phyloP scores from a whole-genome alignment of 2,329 filamentous ascomycete genomes.

The Alternaria viburni region DNA sequence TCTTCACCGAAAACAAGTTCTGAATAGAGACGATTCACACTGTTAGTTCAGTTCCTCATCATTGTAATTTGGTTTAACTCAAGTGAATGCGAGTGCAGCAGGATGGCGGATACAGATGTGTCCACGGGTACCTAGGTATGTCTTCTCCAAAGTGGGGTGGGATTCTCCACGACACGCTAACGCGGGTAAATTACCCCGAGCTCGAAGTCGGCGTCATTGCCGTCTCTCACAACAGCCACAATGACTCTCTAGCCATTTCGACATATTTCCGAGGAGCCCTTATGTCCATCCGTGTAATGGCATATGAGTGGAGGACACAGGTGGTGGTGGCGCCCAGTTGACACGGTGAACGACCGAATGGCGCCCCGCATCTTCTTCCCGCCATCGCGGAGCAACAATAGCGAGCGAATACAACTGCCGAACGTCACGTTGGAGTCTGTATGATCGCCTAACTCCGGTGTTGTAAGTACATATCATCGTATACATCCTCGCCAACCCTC shows the following conservation, averaged over 20 bases:
- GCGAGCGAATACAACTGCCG: slow-evolving; percentile 30
- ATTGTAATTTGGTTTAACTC: neutral
- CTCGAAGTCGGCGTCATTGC: neutral
- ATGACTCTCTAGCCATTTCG: neutral
- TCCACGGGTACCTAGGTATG: no score
- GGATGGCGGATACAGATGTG: neutral
- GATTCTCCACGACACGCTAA: neutral
- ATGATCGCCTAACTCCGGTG: slow-evolving; percentile 1
- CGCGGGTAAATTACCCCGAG: neutral
- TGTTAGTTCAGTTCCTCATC: neutral
- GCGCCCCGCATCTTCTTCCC: slow-evolving; percentile 18
- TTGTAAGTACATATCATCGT: slow-evolving; percentile 3
- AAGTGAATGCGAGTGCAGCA: neutral
- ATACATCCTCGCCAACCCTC: neutral
- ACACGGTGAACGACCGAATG: neutral
- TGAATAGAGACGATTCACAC: neutral
- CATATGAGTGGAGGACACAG: neutral
- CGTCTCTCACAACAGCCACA: neutral
- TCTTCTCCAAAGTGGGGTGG: neutral
- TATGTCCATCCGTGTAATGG: neutral
- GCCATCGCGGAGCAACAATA: slow-evolving; percentile 16
- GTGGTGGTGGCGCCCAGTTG: neutral
- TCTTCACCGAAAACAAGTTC: neutral
- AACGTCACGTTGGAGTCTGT: slow-evolving; percentile 12
- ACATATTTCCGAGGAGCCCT: neutral